Evolutionary conservation across 805 yeast species (phyloP).

Genomic region (Ogataea wickerhamii): DNA sequence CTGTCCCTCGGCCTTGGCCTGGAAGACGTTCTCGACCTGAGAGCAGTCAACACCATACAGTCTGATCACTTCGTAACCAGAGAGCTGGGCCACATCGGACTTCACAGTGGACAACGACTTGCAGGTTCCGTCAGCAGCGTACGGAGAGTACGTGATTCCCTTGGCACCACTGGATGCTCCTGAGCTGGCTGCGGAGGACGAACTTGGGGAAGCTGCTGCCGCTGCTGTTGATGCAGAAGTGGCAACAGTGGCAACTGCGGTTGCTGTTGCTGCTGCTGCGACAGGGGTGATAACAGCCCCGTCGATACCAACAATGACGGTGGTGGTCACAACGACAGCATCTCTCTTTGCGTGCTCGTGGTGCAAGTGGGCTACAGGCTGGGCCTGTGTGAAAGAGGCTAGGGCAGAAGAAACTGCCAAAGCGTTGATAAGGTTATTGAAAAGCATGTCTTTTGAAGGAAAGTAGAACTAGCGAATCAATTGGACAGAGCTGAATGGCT

Average conservation of each 20-base stretch:
- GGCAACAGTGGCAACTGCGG: conserved; percentile 31
- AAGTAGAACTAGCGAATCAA: conserved; percentile 8
- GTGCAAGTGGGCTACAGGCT: conserved; percentile 61
- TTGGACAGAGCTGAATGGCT: background rate
- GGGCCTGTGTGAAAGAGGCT: conserved; percentile 50
- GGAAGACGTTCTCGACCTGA: conserved; percentile 71
- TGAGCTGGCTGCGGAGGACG: conserved; percentile 28
- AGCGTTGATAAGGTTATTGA: conserved; percentile 39
- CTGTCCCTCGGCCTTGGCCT: conserved; percentile 60
- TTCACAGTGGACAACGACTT: conserved; percentile 57
- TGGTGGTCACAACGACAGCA: conserved; percentile 45
- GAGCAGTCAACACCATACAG: conserved; percentile 83
- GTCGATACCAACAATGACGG: conserved; percentile 47
- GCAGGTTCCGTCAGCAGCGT: conserved; percentile 64
- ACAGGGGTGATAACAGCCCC: conserved; percentile 24
- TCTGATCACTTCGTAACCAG: conserved; percentile 60
- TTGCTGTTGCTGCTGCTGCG: conserved; percentile 28
- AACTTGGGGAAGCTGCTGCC: conserved; percentile 28
- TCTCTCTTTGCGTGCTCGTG: conserved; percentile 55
- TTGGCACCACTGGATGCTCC: conserved; percentile 44
- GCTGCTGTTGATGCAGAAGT: conserved; percentile 33
- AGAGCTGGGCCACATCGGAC: conserved; percentile 52
- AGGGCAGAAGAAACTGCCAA: conserved; percentile 42
- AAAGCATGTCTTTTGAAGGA: conserved; percentile 21
- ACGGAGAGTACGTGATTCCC: conserved; percentile 84